A percentile compares a stretch with the other conserved stretches of the same genome.
phyloP scores from a whole-genome alignment of 1,284 basidiomycete genomes.

The Butyriboletus appendiculatus region DNA sequence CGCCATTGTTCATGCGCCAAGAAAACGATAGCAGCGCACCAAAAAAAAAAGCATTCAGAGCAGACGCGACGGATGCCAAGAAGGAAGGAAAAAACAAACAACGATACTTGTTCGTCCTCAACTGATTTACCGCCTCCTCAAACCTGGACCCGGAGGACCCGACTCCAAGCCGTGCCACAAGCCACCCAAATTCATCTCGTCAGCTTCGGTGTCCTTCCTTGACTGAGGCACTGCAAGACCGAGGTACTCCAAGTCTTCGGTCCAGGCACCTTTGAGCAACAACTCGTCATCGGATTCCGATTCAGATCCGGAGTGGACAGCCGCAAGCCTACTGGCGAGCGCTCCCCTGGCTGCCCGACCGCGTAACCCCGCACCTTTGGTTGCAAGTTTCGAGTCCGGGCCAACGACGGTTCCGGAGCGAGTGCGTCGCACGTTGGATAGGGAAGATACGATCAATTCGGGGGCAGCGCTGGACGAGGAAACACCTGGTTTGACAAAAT shows the following conservation, averaged over 20 bases:
- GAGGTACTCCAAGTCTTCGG: conserved; percentile 47
- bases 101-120: background rate
- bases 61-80: background rate
- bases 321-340: background rate
- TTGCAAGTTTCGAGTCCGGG: conserved; percentile 25
- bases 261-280: conserved; percentile 22
- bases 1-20: conserved; percentile 3
- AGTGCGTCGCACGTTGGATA: conserved; percentile 27
- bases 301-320: conserved; percentile 7
- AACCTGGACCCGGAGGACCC: conserved; percentile 10
- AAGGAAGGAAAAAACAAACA: background rate
- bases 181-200: conserved; percentile 30
- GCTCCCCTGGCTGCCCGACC: background rate
- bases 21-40: conserved; percentile 2
- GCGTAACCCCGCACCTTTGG: background rate
- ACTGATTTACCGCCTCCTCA: conserved; percentile 12
- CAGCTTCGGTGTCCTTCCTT: conserved; percentile 3
- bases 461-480: background rate
- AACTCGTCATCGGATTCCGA: conserved; percentile 32
- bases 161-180: conserved; percentile 7
- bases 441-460: background rate
- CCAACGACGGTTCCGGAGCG: conserved; percentile 37
- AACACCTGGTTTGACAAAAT: conserved; percentile 13
- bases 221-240: conserved; percentile 26
- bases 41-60: background rate